Base-by-base conservation (phyloP, 805 yeast genomes). In the Cyberlindnera maclurae region DNA sequence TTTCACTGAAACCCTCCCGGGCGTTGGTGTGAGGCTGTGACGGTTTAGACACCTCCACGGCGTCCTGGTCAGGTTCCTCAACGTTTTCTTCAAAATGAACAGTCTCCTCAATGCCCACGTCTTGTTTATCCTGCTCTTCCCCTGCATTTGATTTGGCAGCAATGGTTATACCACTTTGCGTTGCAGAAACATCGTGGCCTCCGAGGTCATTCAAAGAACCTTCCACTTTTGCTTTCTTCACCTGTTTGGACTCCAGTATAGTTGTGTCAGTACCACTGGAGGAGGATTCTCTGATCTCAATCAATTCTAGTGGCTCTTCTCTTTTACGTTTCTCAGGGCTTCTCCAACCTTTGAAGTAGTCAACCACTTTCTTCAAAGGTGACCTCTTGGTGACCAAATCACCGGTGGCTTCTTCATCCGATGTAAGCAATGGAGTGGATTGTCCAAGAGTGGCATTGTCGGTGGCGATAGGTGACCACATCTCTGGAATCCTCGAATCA, bases 81-180 rank as follows among this genome's bases (percentile, higher is more conserved):
- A 33, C 43, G 2, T 34, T 32, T 3, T 40, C 28, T 7, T 40
- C 39, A 15, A 55, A 56, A 15, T 50, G 43, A 1, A 54, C 54
- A 27, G 53, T 47, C 9, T 36, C 32, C 12, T 41, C 40, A 17
- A 58, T 42, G n/a, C 43, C 13, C n/a, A 34, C 29, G n/a, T 49
- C 46, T 29, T 55, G 57, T 16, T 42, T 33, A 2, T 37, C 43
- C 10, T 46, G 53, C 12, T 39, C 45, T 8, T 37, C 39, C n/a
- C 49, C 43, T 5, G 58, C 63, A 7, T 36, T 37, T 1, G 58
- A 48, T 17, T 44, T 49, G 4, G 59, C 62, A 28, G 60, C 62
- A 35, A 59, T 35, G 12, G 50, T 43, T 4, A 44, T 46, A 3
- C 63, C 63, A 35, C 62, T 59, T 37, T 62, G 40, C 2, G 60